Conservation (phyloP, 192 early-diverging fungal species). For the Coemansia aciculifera region DNA sequence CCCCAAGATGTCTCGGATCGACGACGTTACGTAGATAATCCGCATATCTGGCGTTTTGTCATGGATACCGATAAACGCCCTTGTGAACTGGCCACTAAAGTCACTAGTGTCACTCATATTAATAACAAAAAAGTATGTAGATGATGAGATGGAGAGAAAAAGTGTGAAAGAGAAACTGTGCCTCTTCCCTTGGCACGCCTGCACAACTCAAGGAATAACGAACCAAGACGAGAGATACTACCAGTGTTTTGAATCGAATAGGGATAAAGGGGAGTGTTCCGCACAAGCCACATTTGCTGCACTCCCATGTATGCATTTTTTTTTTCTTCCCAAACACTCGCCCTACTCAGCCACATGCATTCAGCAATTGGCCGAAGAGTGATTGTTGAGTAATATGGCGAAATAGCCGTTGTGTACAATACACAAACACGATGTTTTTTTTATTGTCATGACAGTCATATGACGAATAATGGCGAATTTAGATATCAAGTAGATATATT, state of each 20-base stretch:
- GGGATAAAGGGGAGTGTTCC: neutral
- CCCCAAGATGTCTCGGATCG: slow-evolving; percentile 5
- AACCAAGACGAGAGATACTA: neutral
- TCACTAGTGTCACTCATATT: neutral
- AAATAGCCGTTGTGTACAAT: too few species aligned
- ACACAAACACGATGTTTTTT: too few species aligned
- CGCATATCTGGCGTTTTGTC: slow-evolving; percentile 40
- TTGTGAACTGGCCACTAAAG: neutral
- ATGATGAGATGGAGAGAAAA: neutral
- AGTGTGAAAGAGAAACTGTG: too few species aligned
- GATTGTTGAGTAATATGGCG: too few species aligned
- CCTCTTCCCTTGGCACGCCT: too few species aligned
- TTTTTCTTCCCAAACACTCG: too few species aligned
- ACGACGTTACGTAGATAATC: slow-evolving; percentile 32
- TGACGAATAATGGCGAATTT: neutral
- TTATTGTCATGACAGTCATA: too few species aligned
- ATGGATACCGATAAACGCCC: slow-evolving; percentile 33
- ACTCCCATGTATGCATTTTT: too few species aligned
- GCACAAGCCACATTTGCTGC: neutral
- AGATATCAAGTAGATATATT: neutral
- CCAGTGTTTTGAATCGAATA: neutral
- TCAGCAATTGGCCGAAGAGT: too few species aligned
- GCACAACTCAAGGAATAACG: too few species aligned
- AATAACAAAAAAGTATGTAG: neutral
- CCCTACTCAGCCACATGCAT: too few species aligned